Evolutionary conservation across 257 asterid genomes (phyloP), one percentile per base, ranked within the genome.

Genomic region (Nicotiana sylvestris): DNA sequence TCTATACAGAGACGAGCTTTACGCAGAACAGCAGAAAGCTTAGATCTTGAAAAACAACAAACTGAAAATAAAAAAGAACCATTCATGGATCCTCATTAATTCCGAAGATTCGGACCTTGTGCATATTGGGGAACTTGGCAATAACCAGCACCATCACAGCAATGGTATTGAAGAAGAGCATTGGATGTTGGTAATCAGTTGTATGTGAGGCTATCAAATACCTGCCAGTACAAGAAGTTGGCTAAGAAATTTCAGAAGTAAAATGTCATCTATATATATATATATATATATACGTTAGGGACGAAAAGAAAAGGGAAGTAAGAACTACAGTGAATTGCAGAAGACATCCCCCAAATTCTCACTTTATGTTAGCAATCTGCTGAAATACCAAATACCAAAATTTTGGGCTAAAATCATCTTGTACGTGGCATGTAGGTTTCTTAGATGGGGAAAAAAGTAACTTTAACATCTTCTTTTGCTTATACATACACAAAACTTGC

Each of bases 91-190:
- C 98, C 49, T 90, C 95, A 27, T 94, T 94, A 17, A 94, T 94
- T 82, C 98, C 98, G 12, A 94, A 92, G 83, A 94, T 94, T 56
- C 98, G 95, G 66, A 94, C 98, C 88, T 91, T 94, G 92, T 94
- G 98, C 98, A 94, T 94, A 77, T 92, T 89, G 1, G 98, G 98
- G 87, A 94, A 94, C 92, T 94, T 94, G 51, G 98, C 98, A 53
- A 94, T 66, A 27, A 92, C 98, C 64, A 94, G 88, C 77, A 94
- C 90, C 12, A 90, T 82, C 83, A 94, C 98, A 53, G 95, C 93
- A 55, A 94, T 56, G 56, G 98, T 94, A 90, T 92, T 92, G 85
- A 92, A 84, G 87, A 92, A 88, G 81, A 94, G 88, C 98, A 94
- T 92, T 5, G 98, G 96, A 58, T 94, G 89, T 77, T 91, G 91